Evolutionary conservation across 2,329 filamentous ascomycete genomes (phyloP).

Genomic region (Cladosporium oxysporum): DNA sequence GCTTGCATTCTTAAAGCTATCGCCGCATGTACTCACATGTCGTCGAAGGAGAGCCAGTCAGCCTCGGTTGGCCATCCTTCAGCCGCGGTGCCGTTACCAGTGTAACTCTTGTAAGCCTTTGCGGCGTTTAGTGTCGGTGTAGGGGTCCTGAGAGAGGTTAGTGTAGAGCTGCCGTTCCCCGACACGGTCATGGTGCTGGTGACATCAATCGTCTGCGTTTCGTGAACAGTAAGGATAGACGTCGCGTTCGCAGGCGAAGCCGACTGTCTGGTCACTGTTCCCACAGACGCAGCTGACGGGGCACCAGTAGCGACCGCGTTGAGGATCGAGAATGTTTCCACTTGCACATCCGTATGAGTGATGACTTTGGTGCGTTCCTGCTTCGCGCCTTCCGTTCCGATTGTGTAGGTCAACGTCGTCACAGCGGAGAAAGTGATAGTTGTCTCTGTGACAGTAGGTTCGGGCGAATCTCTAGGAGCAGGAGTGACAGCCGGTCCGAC

Average conservation of each 20-base stretch:
- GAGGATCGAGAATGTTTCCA: slow-evolving; percentile 21
- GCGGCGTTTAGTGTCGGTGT: slow-evolving; percentile 13
- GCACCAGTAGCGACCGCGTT: slow-evolving; percentile 19
- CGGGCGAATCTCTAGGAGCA: slow-evolving; percentile 2
- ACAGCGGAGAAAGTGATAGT: slow-evolving; percentile 10
- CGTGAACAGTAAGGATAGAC: slow-evolving; percentile 20
- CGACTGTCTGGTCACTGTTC: slow-evolving; percentile 1
- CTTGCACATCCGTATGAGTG: slow-evolving; percentile 22
- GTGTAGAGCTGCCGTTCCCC: slow-evolving; percentile 19
- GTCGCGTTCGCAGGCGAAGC: slow-evolving; percentile 9
- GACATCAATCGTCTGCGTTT: slow-evolving; percentile 19
- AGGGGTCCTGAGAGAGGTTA: slow-evolving; percentile 11
- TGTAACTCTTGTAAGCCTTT: slow-evolving; percentile 27
- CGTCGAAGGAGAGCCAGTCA: slow-evolving; percentile 32
- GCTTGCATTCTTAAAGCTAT: slow-evolving; percentile 25
- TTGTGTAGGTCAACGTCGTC: slow-evolving; percentile 21
- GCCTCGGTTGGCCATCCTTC: slow-evolving; percentile 32
- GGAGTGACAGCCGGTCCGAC: slow-evolving; percentile 14
- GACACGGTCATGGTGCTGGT: slow-evolving; percentile 20
- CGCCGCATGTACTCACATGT: slow-evolving; percentile 39
- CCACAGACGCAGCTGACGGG: slow-evolving; percentile 19
- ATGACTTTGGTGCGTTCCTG: slow-evolving; percentile 21
- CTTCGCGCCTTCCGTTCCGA: slow-evolving; percentile 17
- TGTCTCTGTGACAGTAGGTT: slow-evolving; percentile 5
- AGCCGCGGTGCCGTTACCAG: slow-evolving; percentile 26